Evolutionary conservation across 1,284 basidiomycete genomes (phyloP).

Genomic region (Cryptococcus amylolentus): DNA sequence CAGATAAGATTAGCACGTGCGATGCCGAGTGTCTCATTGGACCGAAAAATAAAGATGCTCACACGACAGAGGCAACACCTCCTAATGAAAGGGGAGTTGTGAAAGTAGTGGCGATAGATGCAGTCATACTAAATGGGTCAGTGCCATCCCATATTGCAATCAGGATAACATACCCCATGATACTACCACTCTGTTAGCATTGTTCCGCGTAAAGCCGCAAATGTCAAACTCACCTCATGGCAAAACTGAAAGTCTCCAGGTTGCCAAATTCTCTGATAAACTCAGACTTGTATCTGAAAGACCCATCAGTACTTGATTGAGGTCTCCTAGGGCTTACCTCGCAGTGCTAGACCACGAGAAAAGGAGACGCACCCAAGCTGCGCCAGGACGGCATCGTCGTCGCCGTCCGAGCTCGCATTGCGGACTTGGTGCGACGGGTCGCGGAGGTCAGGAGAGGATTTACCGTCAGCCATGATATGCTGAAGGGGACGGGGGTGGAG

Average conservation of each 20-base stretch:
- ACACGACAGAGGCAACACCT: constrained; percentile 36
- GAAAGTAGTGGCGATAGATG: constrained; percentile 43
- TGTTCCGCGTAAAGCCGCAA: not conserved
- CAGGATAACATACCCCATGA: constrained; percentile 19
- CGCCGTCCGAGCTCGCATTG: constrained; percentile 6
- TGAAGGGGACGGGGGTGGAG: not conserved
- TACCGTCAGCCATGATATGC: not conserved
- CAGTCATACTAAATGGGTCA: constrained; percentile 18
- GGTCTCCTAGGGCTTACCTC: not conserved
- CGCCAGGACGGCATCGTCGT: constrained; percentile 21
- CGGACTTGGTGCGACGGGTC: not conserved
- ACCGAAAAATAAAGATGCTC: constrained; percentile 1
- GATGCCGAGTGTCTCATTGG: not conserved
- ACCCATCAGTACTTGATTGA: not conserved
- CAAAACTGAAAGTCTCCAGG: constrained; percentile 44
- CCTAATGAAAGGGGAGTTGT: constrained; percentile 34
- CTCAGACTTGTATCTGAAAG: constrained; percentile 30
- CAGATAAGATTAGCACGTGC: not conserved
- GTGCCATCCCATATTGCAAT: not conserved
- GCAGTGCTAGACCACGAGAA: not conserved
- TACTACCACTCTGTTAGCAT: constrained; percentile 9
- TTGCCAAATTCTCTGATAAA: constrained; percentile 42
- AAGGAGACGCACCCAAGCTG: constrained; percentile 18
- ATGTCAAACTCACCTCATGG: constrained; percentile 23
- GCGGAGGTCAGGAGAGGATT: not conserved